These are phyloP conservation scores for Backusella tarrabulga DNA, from an alignment of 192 early-diverging fungal species.

Conservation along the genomic window DNA sequence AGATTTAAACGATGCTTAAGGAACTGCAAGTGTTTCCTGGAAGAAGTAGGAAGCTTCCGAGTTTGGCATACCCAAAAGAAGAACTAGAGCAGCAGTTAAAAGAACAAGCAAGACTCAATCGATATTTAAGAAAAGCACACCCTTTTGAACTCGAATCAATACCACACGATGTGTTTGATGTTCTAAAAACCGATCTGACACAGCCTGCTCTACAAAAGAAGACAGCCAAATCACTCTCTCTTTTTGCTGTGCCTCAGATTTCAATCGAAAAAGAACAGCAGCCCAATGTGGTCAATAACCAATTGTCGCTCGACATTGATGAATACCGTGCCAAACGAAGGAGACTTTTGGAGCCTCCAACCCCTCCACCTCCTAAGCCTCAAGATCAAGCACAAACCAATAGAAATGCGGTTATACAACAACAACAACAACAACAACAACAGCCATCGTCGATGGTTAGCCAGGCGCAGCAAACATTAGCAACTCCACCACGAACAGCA, in stretches of 20 bases:
- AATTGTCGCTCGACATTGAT: background rate
- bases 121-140: background rate
- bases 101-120: background rate
- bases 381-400: background rate
- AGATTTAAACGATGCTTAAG: background rate
- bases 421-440: background rate
- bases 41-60: background rate
- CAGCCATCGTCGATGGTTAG: background rate
- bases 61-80: background rate
- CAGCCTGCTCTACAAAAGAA: background rate
- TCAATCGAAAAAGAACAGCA: background rate
- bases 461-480: background rate
- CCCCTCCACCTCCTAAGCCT: background rate
- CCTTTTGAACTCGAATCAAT: background rate
- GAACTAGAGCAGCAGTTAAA: background rate
- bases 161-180: background rate
- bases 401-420: background rate
- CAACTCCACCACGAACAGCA: background rate
- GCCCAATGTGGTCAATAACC: background rate
- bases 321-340: background rate
- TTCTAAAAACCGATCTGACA: background rate
- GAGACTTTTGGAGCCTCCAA: background rate
- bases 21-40: background rate
- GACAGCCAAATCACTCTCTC: background rate
- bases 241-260: background rate